Evolutionary conservation across 495 filamentous ascomycete species (phyloP).

Genomic region (Recurvomyces mirabilis): DNA sequence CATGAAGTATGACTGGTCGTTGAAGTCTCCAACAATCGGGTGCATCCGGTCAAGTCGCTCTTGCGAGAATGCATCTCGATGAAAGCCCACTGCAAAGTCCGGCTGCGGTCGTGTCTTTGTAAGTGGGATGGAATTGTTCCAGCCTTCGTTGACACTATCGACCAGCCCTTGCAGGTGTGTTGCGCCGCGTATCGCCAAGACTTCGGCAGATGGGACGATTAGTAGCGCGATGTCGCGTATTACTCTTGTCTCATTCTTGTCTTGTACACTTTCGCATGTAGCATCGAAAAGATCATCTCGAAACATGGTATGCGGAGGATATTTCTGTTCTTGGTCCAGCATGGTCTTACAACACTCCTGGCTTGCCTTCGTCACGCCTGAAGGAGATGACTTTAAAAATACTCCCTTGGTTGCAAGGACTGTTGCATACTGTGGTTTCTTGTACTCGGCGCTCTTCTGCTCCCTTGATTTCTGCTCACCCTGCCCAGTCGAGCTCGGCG

Average conservation of each 20-base stretch:
- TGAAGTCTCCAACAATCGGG: constrained; percentile 29
- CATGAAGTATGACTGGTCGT: constrained; percentile 21
- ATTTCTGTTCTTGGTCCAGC: constrained; percentile 5
- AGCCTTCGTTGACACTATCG: constrained; percentile 21
- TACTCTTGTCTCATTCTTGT: constrained; percentile 14
- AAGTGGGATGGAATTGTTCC: constrained; percentile 17
- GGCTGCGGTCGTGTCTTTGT: constrained; percentile 22
- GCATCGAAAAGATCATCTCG: constrained; percentile 7
- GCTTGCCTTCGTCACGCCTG: not conserved
- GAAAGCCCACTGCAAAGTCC: constrained; percentile 29
- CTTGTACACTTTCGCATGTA: constrained; percentile 5
- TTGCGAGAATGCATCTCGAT: constrained; percentile 32
- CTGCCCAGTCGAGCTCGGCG: not conserved
- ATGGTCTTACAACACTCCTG: not conserved
- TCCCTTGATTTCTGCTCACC: constrained; percentile 1
- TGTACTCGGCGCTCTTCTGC: constrained; percentile 2
- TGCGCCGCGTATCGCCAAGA: constrained; percentile 12
- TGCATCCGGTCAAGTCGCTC: constrained; percentile 33
- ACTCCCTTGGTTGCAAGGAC: not conserved
- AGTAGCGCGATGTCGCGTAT: constrained; percentile 20
- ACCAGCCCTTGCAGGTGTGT: not conserved
- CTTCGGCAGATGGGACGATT: constrained; percentile 20
- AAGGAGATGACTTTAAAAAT: not conserved
- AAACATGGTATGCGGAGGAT: not conserved
- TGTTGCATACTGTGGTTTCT: not conserved